Conservation (phyloP, 805 yeast genomes). For the Kodamaea restingae region DNA sequence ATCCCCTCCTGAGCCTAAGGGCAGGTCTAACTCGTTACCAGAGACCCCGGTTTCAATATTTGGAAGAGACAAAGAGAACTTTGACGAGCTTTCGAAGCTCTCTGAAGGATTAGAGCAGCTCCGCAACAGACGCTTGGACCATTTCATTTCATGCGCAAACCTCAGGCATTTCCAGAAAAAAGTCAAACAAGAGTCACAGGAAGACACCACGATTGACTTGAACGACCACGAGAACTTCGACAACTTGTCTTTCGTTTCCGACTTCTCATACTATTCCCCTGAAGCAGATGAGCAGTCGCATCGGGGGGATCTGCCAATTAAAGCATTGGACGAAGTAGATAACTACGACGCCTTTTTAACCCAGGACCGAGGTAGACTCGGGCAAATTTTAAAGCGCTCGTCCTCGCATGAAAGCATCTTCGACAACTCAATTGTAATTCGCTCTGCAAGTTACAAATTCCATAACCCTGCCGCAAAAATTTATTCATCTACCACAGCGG, state of each 20-base stretch:
- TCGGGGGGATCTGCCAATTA: not conserved
- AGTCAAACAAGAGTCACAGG: conserved; percentile 1
- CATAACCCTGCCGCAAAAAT: conserved; percentile 36
- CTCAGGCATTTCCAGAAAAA: conserved; percentile 3
- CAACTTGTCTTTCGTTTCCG: conserved; percentile 20
- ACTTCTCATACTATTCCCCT: conserved; percentile 20
- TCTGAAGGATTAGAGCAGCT: conserved; percentile 13
- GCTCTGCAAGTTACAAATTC: conserved; percentile 18
- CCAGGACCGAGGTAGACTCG: conserved; percentile 11
- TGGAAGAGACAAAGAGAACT: conserved; percentile 2
- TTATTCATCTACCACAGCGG: conserved; percentile 14
- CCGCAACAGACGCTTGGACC: conserved; percentile 18
- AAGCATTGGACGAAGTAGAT: conserved; percentile 16
- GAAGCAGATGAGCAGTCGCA: conserved; percentile 8
- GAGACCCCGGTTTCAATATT: conserved; percentile 9
- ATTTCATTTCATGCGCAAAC: conserved; percentile 19
- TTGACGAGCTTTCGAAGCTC: conserved; percentile 7
- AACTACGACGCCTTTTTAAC: conserved; percentile 29
- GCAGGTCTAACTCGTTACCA: conserved; percentile 21
- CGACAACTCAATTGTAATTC: conserved; percentile 8
- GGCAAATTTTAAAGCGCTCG: conserved; percentile 20
- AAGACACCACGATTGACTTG: conserved; percentile 2
- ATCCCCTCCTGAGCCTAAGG: conserved; percentile 11
- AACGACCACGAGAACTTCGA: conserved; percentile 15
- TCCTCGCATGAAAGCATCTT: conserved; percentile 24